A percentile compares a stretch with the other conserved stretches of the same genome.
phyloP scores from a whole-genome alignment of 129 eudicot species.

The Deinandra increscens region DNA sequence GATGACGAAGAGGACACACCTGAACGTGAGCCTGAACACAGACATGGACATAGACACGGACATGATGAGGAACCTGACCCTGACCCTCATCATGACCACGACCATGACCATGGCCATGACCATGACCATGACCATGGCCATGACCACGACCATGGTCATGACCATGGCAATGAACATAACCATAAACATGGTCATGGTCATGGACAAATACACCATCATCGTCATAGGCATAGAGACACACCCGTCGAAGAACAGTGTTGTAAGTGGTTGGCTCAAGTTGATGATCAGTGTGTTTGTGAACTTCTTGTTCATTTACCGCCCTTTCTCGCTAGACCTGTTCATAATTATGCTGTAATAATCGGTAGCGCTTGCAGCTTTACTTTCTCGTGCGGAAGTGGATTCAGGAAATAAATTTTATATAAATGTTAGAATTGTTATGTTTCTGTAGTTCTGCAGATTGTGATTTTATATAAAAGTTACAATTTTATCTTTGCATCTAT shows the following conservation, averaged over 20 bases:
- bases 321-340: constrained; percentile 70
- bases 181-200: not conserved
- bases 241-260: constrained; percentile 65
- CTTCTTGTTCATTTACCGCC: constrained; percentile 64
- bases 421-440: constrained; percentile 18
- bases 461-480: constrained; percentile 9
- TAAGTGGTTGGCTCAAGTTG: constrained; percentile 66
- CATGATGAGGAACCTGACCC: not conserved
- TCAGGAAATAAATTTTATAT: constrained; percentile 30
- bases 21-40: not conserved
- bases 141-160: not conserved
- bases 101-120: constrained; percentile 19
- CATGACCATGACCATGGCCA: constrained; percentile 1
- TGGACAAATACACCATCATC: constrained; percentile 4
- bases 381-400: constrained; percentile 56
- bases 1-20: constrained; percentile 4
- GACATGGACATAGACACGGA: not conserved
- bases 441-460: constrained; percentile 23
- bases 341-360: constrained; percentile 49
- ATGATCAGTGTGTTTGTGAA: constrained; percentile 70
- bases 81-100: not conserved
- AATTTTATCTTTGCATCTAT: too few species aligned
- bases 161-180: too few species aligned
- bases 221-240: constrained; percentile 21
- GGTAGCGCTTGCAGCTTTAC: constrained; percentile 50